Conservation (phyloP, 2,329 filamentous ascomycete genomes). For the Microthyrium microscopicum region DNA sequence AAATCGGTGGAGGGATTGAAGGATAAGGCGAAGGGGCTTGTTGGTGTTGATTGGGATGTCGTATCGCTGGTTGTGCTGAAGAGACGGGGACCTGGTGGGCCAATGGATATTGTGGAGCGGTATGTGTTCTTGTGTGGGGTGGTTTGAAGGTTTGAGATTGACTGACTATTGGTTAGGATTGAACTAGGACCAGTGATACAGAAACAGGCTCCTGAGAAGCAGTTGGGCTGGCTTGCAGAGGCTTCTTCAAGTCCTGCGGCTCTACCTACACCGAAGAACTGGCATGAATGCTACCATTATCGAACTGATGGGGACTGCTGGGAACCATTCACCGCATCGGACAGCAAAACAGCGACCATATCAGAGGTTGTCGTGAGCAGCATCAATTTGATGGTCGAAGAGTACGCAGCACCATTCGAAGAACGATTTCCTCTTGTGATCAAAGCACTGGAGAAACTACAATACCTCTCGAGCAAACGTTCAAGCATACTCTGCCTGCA, state of each 20-base stretch:
- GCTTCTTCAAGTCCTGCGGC: background rate
- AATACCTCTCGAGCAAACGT: background rate
- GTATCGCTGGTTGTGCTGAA: background rate
- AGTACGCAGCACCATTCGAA: background rate
- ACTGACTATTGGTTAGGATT: no score
- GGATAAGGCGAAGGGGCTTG: background rate
- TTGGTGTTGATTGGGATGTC: background rate
- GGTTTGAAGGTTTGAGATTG: no score
- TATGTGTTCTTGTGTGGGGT: background rate
- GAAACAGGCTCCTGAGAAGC: background rate
- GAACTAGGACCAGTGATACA: background rate
- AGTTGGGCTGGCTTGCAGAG: background rate
- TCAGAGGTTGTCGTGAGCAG: background rate
- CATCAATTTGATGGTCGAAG: slow-evolving; percentile 1
- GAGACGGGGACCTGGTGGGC: background rate
- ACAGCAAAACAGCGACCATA: background rate
- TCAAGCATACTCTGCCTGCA: slow-evolving; percentile 2
- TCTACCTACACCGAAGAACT: no score
- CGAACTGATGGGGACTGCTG: no score
- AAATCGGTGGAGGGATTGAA: background rate
- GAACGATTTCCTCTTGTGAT: background rate
- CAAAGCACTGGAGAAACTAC: background rate
- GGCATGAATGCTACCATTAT: no score
- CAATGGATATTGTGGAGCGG: slow-evolving; percentile 3
- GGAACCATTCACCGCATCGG: no score